Base-by-base conservation (phyloP, 768 basidiomycete genomes). In the Hericium alpestre region DNA sequence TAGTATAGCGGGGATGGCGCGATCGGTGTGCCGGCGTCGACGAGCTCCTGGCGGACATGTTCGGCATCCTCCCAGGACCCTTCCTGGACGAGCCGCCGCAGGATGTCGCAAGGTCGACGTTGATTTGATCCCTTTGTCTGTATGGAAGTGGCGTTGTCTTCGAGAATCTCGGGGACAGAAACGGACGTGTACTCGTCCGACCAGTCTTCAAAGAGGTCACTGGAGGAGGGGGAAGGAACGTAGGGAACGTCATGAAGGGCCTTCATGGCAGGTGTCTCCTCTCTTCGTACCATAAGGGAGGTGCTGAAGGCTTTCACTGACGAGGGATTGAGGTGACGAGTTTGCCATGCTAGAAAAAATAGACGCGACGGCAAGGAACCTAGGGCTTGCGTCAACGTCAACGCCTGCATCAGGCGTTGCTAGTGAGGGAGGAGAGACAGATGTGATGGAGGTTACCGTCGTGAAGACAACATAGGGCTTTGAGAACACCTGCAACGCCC, bases 41-140 rank as follows among this genome's bases (percentile, higher is more conserved):
- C 54, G 59, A 82, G 60, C 61, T 78, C 77, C 41, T 68, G 64
- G 22, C 73, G 71, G 6, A 81, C 66, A 0, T 63, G 61, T 1
- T 69, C 64, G 1, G 76, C 77, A 13, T 71, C 66, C 7, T 64
- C 65, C 32, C 65, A 71, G 7, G 70, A 62, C 16, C 63, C 65
- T 6, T 63, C 46, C 16, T 61, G 57, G 3, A 76, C 67, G 3
- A 75, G 68, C 16, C 57, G 54, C 4, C 58, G 55, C 2, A 72
- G 65, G 4, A 68, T 18, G 20, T 47, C 46, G 41, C 59, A 64
- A 2, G 69, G 64, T 40, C 56, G 47, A 12, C 38, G 25, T 10
- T 49, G 38, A 25, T 20, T 1, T 38, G 4, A 9, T 11, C 11
- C 53, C 5, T 4, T 5, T 2, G 12, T 51, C 57, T 15, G 47